A percentile compares a stretch with the other conserved stretches of the same genome.
Conservation (phyloP, 768 basidiomycete genomes). For the Leccinum boreale region DNA sequence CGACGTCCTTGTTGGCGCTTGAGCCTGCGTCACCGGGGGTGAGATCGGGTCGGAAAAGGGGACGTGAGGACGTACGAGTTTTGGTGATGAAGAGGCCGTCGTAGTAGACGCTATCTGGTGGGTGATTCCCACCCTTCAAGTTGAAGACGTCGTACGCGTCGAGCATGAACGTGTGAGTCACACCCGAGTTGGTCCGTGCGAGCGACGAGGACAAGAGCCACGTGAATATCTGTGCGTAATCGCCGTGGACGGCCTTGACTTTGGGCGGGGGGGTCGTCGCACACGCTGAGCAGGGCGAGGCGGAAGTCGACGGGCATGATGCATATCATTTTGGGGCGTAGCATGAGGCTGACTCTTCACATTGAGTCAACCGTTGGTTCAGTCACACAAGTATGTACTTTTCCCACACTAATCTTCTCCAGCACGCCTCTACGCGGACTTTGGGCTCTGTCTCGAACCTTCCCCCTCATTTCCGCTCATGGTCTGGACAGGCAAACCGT, state of each 20-base stretch:
- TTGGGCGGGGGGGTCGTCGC: conserved; percentile 52
- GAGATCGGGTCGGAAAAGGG: neutral
- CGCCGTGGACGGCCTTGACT: conserved; percentile 47
- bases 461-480: conserved; percentile 37
- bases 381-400: conserved; percentile 21
- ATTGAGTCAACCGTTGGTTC: too few relatives aligned
- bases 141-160: conserved; percentile 80
- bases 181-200: conserved; percentile 14
- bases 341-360: too few relatives aligned
- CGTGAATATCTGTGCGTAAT: conserved; percentile 54
- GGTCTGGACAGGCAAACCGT: conserved; percentile 34
- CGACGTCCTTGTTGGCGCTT: conserved; percentile 68
- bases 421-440: conserved; percentile 14
- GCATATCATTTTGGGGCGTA: too few relatives aligned
- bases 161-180: conserved; percentile 41
- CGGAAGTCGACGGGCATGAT: neutral
- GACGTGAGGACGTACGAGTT: conserved; percentile 61
- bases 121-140: conserved; percentile 68
- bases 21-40: conserved; percentile 44
- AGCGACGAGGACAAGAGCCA: conserved; percentile 40
- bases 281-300: conserved; percentile 54
- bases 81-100: conserved; percentile 80
- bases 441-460: conserved; percentile 10
- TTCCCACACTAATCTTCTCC: conserved; percentile 25
- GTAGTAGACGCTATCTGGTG: conserved; percentile 49